These are phyloP conservation scores for Wickerhamomyces chambardii DNA, from an alignment of 805 yeast species.

Conservation along the genomic window DNA sequence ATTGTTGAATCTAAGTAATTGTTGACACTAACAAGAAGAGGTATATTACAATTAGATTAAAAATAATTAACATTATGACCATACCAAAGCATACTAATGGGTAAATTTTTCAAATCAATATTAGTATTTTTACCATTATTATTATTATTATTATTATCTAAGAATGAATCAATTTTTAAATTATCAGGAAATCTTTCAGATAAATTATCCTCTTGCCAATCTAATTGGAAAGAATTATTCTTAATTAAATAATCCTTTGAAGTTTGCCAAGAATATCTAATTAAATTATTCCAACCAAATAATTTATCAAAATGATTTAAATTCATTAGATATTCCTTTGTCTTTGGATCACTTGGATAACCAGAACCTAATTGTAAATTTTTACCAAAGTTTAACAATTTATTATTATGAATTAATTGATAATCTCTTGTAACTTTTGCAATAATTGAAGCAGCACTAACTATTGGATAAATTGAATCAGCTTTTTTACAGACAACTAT, in stretches of 20 bases:
- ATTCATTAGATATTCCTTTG: constrained; percentile 60
- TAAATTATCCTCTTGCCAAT: constrained; percentile 44
- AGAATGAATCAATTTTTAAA: constrained; percentile 6
- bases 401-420: constrained; percentile 30
- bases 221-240: constrained; percentile 41
- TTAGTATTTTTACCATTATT: constrained; percentile 1
- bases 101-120: constrained; percentile 8
- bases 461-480: constrained; percentile 86
- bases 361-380: constrained; percentile 86
- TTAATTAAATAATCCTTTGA: constrained; percentile 62
- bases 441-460: constrained; percentile 88
- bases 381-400: constrained; percentile 16
- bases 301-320: constrained; percentile 46
- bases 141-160: background rate
- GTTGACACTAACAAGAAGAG: background rate
- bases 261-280: constrained; percentile 93
- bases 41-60: background rate
- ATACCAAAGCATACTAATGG: constrained; percentile 18
- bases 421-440: constrained; percentile 95
- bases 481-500: constrained; percentile 95
- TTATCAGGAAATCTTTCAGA: constrained; percentile 17
- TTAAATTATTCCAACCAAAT: constrained; percentile 77
- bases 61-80: constrained; percentile 12
- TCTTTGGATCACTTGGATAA: constrained; percentile 88
- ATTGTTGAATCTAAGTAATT: too few relatives aligned